Conservation (phyloP, 208 protist genomes). For the Herpetomonas tarakana region DNA sequence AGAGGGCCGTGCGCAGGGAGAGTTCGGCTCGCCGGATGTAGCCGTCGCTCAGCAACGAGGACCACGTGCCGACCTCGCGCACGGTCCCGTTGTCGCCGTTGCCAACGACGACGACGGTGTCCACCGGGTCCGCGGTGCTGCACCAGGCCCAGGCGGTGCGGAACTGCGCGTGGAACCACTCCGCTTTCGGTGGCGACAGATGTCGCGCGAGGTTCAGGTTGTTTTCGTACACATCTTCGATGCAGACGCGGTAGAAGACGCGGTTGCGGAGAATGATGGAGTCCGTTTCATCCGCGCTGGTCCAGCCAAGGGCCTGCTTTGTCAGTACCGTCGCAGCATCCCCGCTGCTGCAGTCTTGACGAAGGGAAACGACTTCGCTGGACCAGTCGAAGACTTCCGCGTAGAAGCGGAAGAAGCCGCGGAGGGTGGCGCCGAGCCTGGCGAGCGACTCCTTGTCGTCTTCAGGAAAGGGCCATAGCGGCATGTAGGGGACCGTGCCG, state of each 20-base stretch:
- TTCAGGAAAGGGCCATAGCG: conserved; percentile 30
- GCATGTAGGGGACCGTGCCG: conserved; percentile 37
- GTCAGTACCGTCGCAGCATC: conserved; percentile 7
- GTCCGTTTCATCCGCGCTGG: conserved; percentile 18
- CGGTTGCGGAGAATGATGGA: conserved; percentile 31
- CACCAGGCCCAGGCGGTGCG: conserved; percentile 20
- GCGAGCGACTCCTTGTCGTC: background rate
- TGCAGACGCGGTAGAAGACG: conserved; percentile 62
- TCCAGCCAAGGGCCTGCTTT: conserved; percentile 34
- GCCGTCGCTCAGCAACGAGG: conserved; percentile 20
- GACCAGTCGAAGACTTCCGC: conserved; percentile 46
- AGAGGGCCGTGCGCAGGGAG: conserved; percentile 20
- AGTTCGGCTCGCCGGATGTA: conserved; percentile 14
- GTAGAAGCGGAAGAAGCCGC: conserved; percentile 64
- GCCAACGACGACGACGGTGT: no score
- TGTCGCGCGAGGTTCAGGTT: conserved; percentile 72
- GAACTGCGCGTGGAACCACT: conserved; percentile 70
- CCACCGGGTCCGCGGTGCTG: background rate
- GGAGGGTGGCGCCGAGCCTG: conserved; percentile 8
- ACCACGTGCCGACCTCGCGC: background rate
- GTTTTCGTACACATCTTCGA: conserved; percentile 82
- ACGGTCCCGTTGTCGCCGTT: background rate
- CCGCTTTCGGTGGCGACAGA: conserved; percentile 43
- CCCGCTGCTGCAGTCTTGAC: conserved; percentile 10
- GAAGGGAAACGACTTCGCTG: conserved; percentile 38